phyloP scores from a whole-genome alignment of 2,329 filamentous ascomycete species.

The Rhynchosporium agropyri region DNA sequence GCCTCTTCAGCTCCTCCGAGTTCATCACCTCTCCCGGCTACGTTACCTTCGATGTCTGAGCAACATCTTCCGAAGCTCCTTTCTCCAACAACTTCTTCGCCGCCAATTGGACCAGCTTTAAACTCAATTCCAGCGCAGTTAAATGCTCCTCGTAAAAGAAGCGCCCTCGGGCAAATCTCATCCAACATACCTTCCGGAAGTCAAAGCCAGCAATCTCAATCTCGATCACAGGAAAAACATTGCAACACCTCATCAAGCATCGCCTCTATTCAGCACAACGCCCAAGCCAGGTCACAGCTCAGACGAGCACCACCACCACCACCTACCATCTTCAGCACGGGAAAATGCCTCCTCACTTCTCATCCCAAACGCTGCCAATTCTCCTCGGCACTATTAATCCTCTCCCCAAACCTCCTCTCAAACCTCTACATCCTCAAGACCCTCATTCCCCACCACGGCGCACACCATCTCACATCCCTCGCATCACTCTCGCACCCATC shows the following conservation, averaged over 20 bases:
- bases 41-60: not conserved
- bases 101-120: not conserved
- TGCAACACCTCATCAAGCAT: not conserved
- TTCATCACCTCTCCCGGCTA: not conserved
- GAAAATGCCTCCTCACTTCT: slow-evolving; percentile 25
- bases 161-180: slow-evolving; percentile 12
- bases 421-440: slow-evolving; percentile 29
- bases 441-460: slow-evolving; percentile 34
- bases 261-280: not conserved
- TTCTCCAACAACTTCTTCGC: not conserved
- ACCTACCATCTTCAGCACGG: slow-evolving; percentile 20
- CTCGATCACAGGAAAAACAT: slow-evolving; percentile 2
- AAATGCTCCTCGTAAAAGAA: not conserved
- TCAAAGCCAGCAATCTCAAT: slow-evolving; percentile 14
- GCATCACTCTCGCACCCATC: slow-evolving; percentile 23
- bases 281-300: not conserved
- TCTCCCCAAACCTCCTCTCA: slow-evolving; percentile 34
- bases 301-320: not conserved
- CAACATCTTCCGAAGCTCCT: not conserved
- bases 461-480: slow-evolving; percentile 27
- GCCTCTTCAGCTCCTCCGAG: not conserved
- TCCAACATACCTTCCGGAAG: slow-evolving; percentile 10
- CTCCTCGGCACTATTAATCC: slow-evolving; percentile 34
- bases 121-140: not conserved
- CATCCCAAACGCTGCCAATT: slow-evolving; percentile 18